Conservation (phyloP, 371 early-diverging fungal genomes). For the Syncephalastrum monosporum region DNA sequence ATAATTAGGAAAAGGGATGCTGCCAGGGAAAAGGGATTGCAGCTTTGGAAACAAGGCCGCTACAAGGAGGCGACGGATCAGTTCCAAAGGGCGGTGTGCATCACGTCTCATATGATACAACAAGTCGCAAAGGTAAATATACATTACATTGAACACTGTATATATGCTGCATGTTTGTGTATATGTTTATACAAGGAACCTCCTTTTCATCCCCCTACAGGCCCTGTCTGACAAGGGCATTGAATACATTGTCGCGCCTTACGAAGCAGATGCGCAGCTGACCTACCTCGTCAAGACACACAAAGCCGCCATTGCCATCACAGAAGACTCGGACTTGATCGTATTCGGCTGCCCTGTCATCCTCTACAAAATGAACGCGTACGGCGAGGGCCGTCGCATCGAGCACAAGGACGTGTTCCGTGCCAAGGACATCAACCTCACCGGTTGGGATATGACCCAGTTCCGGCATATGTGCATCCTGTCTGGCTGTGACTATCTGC, state of each 20-base stretch:
- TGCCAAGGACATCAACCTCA: constrained; percentile 41
- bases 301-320: constrained; percentile 79
- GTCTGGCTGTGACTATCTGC: constrained; percentile 96
- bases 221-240: constrained; percentile 66
- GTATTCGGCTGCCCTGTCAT: constrained; percentile 90
- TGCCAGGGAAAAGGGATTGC: constrained; percentile 49
- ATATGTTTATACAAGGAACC: constrained; percentile 1
- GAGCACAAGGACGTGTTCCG: constrained; percentile 7
- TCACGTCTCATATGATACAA: constrained; percentile 79
- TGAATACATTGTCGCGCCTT: constrained; percentile 92
- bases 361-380: constrained; percentile 77
- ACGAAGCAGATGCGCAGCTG: constrained; percentile 99
- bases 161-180: not conserved
- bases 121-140: constrained; percentile 66
- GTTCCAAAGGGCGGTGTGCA: constrained; percentile 72
- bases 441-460: constrained; percentile 55
- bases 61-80: constrained; percentile 62
- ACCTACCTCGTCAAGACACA: constrained; percentile 78
- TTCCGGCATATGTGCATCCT: constrained; percentile 94
- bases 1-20: constrained; percentile 34
- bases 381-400: constrained; percentile 70
- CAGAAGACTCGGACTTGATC: constrained; percentile 98
- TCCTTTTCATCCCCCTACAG: constrained; percentile 22
- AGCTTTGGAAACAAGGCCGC: constrained; percentile 50
- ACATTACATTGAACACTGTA: not conserved